Conservation (phyloP, 768 basidiomycete species). For the Bullera alba region DNA sequence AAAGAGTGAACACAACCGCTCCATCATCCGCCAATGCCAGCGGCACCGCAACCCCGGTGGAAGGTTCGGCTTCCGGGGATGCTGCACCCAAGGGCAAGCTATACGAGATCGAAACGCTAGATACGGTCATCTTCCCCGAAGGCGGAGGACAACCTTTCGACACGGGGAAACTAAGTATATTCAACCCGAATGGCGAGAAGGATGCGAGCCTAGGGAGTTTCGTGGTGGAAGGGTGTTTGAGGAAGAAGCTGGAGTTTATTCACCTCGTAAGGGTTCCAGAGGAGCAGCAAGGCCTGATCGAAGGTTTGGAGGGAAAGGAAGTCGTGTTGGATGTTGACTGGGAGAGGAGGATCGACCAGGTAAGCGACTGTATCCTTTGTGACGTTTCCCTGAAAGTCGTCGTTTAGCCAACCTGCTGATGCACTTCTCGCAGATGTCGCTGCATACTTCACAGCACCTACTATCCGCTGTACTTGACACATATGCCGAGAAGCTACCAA, state of each 20-base stretch:
- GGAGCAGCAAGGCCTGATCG: constrained; percentile 3
- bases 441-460: constrained; percentile 44
- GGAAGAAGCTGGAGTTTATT: constrained; percentile 30
- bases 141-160: constrained; percentile 45
- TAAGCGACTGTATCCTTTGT: constrained; percentile 8
- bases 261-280: constrained; percentile 35
- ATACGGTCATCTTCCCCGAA: constrained; percentile 45
- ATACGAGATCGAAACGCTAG: constrained; percentile 40
- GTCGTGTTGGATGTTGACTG: constrained; percentile 42
- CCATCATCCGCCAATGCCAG: background rate
- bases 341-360: constrained; percentile 42
- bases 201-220: background rate
- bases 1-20: background rate
- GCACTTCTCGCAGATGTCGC: constrained; percentile 27
- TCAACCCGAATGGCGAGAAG: constrained; percentile 17
- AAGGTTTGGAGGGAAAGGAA: constrained; percentile 11
- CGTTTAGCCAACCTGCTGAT: background rate
- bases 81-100: constrained; percentile 10
- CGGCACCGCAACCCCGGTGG: background rate
- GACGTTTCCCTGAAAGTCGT: background rate
- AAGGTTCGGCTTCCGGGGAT: background rate
- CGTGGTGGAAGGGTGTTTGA: constrained; percentile 30
- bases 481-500: constrained; percentile 20
- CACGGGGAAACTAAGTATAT: constrained; percentile 23
- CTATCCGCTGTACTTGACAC: constrained; percentile 42